Evolutionary conservation across 2,329 filamentous ascomycete genomes (phyloP), one percentile per base, ranked within the genome.

Genomic region (Fusarium sp.): DNA sequence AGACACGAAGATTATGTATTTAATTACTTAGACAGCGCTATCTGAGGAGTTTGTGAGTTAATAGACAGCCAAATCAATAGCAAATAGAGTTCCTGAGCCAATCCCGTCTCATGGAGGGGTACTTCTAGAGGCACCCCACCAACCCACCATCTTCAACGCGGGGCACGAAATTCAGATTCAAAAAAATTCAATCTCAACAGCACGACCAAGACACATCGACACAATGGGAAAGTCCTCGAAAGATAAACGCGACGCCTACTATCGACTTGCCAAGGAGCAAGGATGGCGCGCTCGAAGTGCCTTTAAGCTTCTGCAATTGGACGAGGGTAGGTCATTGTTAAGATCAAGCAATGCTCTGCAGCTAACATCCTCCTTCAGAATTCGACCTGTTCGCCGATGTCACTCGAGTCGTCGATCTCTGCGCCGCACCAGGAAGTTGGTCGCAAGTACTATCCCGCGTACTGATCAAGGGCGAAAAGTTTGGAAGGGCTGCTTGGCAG

Each of bases 241-340:
- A 84, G 96, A 99, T 81, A 99, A 99, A 85, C 93, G 96, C 60
- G 96, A 99, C 82, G 95, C 95, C 51, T 99, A 99, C 85, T 99
- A 99, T 81, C 91, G 96, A 61, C 93, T 99, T 14, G 96, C 96
- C 24, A 99, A 99, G 85, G 96, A 99, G 83, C 96, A 99, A 86
- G 97, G 97, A 74, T 99, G 96, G 96, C 93, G 96, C 41, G 96
- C 96, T 35, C 90, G 96, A 66, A 98, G 95, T 75, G 96, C 96
- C 14, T 99, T 98, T 87, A 99, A 99, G 84, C 90, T 99, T 31
- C 90, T 99, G 18, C 96, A 99, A 83, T 90, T 99, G 31, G 95
- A 99, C 82, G 95, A 92, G 85, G 90, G 90, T 91, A 67, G 69
- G 78, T 68, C 41, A 36, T 33, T 38, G 22, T 2, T 6, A 28